Base-by-base conservation (phyloP, 2,329 filamentous ascomycete genomes). In the Ophiostoma sp. region DNA sequence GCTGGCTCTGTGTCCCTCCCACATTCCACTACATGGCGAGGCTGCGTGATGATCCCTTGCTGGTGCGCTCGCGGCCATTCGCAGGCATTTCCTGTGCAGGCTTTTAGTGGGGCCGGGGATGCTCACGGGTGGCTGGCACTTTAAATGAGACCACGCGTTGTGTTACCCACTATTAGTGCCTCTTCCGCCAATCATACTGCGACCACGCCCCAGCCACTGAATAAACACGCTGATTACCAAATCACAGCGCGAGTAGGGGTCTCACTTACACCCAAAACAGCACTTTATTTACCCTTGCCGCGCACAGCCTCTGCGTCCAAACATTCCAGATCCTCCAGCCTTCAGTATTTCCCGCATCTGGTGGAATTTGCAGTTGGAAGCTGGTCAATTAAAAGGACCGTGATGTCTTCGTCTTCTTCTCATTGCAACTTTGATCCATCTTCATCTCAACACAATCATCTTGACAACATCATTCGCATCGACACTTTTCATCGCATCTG, bases 41-140 rank as follows among this genome's bases (percentile, higher is more conserved):
- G 63, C 63, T 65, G 63, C 7, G 58, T 3, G n/a, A 7, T 52
- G 5, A 55, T 9, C 16, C 7, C 47, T 52, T 52, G 47, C 47
- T n/a, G 14, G 11, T n/a, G 49, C 49, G 38, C 27, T 36, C 55
- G 27, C 55, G 36, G 36, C 55, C 55, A 60, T 60, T 60, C 38
- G 58, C 58, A 62, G 36, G 36, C 14, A n/a, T 62, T 41, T 62
- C 27, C 36, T 5, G 27, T 3, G 16, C 9, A 8, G n/a, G 47
- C 16, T 7, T 18, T 55, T 42, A 62, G 58, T 62, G 58, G 58
- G 58, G 27, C 16, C 58, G 7, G 3, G 4, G 7, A 16, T 68
- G 41, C 41, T 52, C 38, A 14, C 36, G 36, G 55, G 67, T 63
- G 67, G 67, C 64, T 68, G 67, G 67, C 27, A 27, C 18, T 60